A percentile compares a stretch with the other conserved stretches of the same genome.
phyloP scores from a whole-genome alignment of 352 stramenopile genomes.

The Lagenidium giganteum region DNA sequence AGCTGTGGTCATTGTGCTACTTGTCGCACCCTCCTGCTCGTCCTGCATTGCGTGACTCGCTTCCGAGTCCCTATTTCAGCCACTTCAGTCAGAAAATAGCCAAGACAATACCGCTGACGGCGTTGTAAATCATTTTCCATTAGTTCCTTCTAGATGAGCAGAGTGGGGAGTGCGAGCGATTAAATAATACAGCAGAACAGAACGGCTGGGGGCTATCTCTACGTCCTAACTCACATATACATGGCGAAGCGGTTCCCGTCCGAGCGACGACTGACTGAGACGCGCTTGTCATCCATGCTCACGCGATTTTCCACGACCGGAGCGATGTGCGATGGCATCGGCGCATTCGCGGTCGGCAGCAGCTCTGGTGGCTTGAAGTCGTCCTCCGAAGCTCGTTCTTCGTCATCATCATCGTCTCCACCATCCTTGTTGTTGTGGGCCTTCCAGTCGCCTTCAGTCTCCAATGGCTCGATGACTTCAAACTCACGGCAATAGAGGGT shows the following conservation, averaged over 20 bases:
- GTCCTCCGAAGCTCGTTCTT: constrained; percentile 13
- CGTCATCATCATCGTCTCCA: constrained; percentile 2
- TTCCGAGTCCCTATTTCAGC: too few species aligned
- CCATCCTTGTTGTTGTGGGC: constrained; percentile 13
- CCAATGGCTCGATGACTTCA: constrained; percentile 20
- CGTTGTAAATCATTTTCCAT: too few species aligned
- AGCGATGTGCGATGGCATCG: constrained; percentile 9
- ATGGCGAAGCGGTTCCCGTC: constrained; percentile 14
- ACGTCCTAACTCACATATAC: constrained; percentile 16
- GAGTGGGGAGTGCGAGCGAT: too few species aligned
- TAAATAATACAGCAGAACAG: too few species aligned
- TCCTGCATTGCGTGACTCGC: too few species aligned
- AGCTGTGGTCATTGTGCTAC: too few species aligned
- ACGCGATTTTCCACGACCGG: neutral
- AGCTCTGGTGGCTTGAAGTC: constrained; percentile 12
- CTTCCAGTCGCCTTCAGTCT: constrained; percentile 18
- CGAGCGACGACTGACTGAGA: constrained; percentile 12
- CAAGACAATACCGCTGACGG: too few species aligned
- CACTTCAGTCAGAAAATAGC: too few species aligned
- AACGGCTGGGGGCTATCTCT: too few species aligned
- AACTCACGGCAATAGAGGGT: constrained; percentile 23
- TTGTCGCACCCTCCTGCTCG: too few species aligned
- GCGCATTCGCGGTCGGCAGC: constrained; percentile 10
- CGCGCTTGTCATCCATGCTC: constrained; percentile 13
- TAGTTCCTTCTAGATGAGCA: too few species aligned